phyloP scores from a whole-genome alignment of 306 rosid species.

The Arachis stenosperma region DNA sequence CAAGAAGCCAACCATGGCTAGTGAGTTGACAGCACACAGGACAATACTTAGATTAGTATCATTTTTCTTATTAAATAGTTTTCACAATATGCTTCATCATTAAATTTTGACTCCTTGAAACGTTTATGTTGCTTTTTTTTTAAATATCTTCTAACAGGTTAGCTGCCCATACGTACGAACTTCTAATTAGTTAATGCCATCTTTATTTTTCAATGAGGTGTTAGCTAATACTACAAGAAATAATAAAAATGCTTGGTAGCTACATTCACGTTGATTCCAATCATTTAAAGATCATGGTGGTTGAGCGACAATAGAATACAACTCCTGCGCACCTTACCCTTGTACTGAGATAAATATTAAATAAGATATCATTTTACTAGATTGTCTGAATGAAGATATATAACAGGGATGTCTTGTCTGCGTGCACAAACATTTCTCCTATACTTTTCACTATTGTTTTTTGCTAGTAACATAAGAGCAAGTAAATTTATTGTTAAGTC shows the following conservation, averaged over 20 bases:
- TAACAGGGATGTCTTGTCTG: slow-evolving; percentile 13
- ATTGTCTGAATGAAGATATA: not conserved
- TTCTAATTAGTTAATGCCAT: slow-evolving; percentile 14
- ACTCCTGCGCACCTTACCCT: slow-evolving; percentile 10
- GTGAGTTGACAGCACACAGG: not conserved
- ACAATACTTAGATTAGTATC: too few species aligned
- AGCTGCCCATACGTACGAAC: not conserved
- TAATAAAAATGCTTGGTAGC: slow-evolving; percentile 22
- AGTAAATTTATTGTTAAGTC: too few species aligned
- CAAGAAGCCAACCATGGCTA: slow-evolving; percentile 22
- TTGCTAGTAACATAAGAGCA: not conserved
- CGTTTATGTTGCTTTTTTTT: too few species aligned
- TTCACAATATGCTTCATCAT: not conserved
- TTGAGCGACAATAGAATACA: slow-evolving; percentile 30
- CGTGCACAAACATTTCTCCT: slow-evolving; percentile 17
- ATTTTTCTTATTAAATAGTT: too few species aligned
- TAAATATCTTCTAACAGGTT: not conserved
- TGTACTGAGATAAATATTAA: not conserved
- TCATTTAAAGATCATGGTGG: slow-evolving; percentile 16
- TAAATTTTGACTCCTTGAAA: not conserved
- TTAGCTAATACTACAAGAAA: slow-evolving; percentile 11
- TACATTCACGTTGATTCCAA: slow-evolving; percentile 20
- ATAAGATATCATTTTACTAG: not conserved
- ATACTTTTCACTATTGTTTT: slow-evolving; percentile 1
- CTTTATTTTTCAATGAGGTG: too few species aligned